A percentile compares a stretch with the other conserved stretches of the same genome.
Conservation (phyloP, 768 basidiomycete species). For the Calocybe indica region DNA sequence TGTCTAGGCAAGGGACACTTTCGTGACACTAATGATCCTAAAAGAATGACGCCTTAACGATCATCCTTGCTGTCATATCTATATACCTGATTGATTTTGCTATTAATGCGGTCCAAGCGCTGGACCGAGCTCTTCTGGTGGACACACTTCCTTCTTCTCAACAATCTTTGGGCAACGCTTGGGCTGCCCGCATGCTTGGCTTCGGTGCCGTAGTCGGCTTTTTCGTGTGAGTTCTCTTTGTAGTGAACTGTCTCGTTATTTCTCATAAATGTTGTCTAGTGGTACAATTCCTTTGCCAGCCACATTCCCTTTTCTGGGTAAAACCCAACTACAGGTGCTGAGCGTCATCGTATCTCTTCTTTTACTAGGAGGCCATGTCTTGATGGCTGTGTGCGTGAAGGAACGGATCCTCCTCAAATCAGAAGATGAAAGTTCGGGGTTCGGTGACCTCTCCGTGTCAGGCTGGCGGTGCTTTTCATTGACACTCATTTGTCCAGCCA, state of each 20-base stretch:
- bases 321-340: constrained; percentile 75
- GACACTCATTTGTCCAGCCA: background rate
- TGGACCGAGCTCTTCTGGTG: constrained; percentile 86
- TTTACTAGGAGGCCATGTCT: constrained; percentile 58
- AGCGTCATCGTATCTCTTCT: constrained; percentile 68
- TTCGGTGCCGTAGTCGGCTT: constrained; percentile 84
- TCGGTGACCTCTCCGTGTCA: constrained; percentile 1
- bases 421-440: constrained; percentile 7
- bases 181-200: constrained; percentile 92
- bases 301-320: constrained; percentile 69
- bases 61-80: constrained; percentile 64
- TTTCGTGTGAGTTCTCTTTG: constrained; percentile 59
- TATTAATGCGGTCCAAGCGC: constrained; percentile 70
- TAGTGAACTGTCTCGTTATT: background rate
- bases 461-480: background rate
- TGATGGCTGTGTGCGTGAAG: constrained; percentile 56
- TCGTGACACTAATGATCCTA: background rate
- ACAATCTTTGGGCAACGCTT: constrained; percentile 87
- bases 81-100: constrained; percentile 54
- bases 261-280: constrained; percentile 26
- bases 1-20: background rate
- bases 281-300: constrained; percentile 75
- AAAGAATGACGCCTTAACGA: constrained; percentile 62
- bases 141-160: constrained; percentile 70
- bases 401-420: constrained; percentile 64